Evolutionary conservation across 257 asterid species (phyloP), one percentile per base, ranked within the genome.

Genomic region (Asclepias syriaca): DNA sequence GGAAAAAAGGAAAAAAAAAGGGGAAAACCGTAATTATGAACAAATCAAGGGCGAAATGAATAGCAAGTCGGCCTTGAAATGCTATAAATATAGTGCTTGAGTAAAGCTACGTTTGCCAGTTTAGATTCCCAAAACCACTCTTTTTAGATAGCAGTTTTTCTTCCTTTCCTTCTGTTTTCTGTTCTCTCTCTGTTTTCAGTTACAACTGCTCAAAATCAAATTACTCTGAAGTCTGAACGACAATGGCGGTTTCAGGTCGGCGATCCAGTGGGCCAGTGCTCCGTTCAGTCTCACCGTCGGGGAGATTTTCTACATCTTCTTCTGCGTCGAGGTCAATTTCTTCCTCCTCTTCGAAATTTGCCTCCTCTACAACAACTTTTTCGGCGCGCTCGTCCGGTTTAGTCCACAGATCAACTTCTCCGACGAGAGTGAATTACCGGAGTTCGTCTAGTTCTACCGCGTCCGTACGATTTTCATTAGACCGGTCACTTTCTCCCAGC

Each of bases 61-160:
- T 29, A 29, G 0, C 34, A 29, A 11, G 22, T 34, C 70, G 19
- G n/a, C 12, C 60, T 6, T 64, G 37, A 54, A 48, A 18, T 9
- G 3, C 90, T 88, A 88, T 88, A 90, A 82, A 90, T 88, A 77
- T 49, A 12, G n/a, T 3, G 78, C 85, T 72, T 39, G 77, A 80
- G 75, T 66, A 7, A 11, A 61, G 84, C 48, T 5, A 40, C 5
- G 87, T 86, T 85, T 85, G 82, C 85, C 87, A 74, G 65, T 75
- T 69, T 79, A 73, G 78, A 57, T 54, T 53, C 77, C 72, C 74
- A 71, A 70, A 74, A 13, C 58, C 8, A 49, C 13, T 13, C 32
- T 55, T 8, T 3, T 6, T 2, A 13, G 18, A 39, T 69, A 64
- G 4, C 27, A 18, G 56, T 15, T 21, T 49, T 10, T 24, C 21